Evolutionary conservation across 768 basidiomycete species (phyloP).

Genomic region (Postia placenta): DNA sequence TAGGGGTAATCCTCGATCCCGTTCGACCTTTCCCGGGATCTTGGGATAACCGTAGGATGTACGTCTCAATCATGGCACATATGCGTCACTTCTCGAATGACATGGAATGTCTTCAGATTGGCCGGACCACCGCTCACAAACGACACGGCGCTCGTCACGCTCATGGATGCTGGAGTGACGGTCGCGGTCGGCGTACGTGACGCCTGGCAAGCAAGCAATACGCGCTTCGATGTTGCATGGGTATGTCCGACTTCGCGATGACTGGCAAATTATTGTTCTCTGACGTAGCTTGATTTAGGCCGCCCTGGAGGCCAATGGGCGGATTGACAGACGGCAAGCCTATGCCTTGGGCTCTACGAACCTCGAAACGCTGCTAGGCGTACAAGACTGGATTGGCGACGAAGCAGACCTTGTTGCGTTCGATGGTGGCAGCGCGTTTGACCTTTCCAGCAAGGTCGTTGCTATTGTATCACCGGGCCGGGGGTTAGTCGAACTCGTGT

Average conservation of each 20-base stretch:
- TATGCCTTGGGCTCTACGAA: constrained; percentile 34
- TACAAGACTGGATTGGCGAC: constrained; percentile 34
- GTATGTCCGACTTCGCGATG: constrained; percentile 20
- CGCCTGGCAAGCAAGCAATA: constrained; percentile 26
- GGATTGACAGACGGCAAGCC: constrained; percentile 25
- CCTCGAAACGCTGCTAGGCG: constrained; percentile 36
- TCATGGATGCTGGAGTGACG: constrained; percentile 56
- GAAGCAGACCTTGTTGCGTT: constrained; percentile 26
- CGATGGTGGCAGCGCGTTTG: constrained; percentile 23
- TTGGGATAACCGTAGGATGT: constrained; percentile 8
- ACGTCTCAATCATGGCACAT: no score
- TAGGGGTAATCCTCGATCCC: constrained; percentile 3
- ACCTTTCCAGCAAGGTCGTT: constrained; percentile 26
- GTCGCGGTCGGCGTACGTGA: constrained; percentile 49
- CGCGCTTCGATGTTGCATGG: constrained; percentile 33
- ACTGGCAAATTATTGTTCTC: background rate
- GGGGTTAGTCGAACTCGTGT: constrained; percentile 25
- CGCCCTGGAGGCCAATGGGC: constrained; percentile 31
- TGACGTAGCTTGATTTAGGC: constrained; percentile 21
- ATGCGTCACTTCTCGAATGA: no score
- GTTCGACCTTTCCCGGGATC: constrained; percentile 2
- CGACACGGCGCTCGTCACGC: constrained; percentile 45
- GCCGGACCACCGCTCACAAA: constrained; percentile 65
- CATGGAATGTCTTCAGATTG: no score
- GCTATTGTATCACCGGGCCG: constrained; percentile 22